phyloP scores from a whole-genome alignment of 345 rosid genomes.

The Dipteronia dyeriana region DNA sequence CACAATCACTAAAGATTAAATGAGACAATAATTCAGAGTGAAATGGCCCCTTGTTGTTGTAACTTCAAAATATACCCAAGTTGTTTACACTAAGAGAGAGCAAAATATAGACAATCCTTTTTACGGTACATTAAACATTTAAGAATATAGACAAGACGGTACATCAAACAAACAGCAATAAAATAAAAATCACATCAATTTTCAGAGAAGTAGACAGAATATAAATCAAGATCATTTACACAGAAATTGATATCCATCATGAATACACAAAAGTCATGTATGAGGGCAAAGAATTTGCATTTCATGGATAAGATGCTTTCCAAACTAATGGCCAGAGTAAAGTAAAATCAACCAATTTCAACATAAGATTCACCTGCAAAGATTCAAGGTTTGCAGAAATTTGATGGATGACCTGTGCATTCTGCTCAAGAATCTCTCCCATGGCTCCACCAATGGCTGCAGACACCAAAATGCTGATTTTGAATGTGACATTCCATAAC shows the following conservation, averaged over 20 bases:
- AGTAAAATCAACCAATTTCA: conserved; percentile 10
- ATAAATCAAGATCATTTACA: background rate
- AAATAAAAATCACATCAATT: background rate
- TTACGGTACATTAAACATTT: background rate
- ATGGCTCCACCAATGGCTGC: conserved; percentile 56
- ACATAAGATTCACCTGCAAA: conserved; percentile 42
- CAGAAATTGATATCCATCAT: background rate
- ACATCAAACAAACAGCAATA: background rate
- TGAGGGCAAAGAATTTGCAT: background rate
- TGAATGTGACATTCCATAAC: background rate
- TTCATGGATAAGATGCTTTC: background rate
- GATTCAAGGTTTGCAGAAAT: conserved; percentile 56
- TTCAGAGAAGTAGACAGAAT: background rate
- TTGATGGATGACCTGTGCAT: conserved; percentile 45
- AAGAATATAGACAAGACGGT: background rate
- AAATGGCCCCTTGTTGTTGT: background rate
- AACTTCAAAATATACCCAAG: background rate
- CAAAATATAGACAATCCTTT: background rate
- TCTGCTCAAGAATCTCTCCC: conserved; percentile 64
- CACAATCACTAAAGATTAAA: background rate
- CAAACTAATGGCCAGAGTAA: conserved; percentile 5
- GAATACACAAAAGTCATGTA: background rate
- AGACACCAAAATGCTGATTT: conserved; percentile 16
- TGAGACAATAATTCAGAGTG: background rate
- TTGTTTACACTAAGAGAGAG: background rate